These are phyloP conservation scores for Hypoxylon lienhwacheense DNA, from an alignment of 495 filamentous ascomycete genomes.

Conservation along the genomic window DNA sequence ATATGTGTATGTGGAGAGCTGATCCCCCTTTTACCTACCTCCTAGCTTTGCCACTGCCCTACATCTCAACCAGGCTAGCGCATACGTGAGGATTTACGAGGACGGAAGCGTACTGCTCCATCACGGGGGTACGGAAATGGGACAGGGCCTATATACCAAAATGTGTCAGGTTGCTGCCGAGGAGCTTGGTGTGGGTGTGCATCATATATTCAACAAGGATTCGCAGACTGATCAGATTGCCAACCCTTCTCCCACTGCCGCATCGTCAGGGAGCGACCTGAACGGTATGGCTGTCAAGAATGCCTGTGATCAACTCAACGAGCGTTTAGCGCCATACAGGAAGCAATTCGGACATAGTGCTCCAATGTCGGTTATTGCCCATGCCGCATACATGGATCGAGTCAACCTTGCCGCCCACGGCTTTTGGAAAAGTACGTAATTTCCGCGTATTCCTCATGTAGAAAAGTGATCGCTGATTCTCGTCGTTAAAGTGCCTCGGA, in stretches of 20 bases:
- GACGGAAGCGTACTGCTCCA: conserved; percentile 82
- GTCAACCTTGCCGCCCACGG: conserved; percentile 87
- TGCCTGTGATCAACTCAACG: conserved; percentile 78
- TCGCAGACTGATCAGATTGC: conserved; percentile 85
- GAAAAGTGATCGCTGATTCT: not conserved
- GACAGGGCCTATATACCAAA: conserved; percentile 86
- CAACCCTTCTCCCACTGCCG: conserved; percentile 82
- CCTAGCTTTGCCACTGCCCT: conserved; percentile 80
- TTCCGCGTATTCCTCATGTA: too few relatives aligned
- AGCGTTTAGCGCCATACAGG: conserved; percentile 74
- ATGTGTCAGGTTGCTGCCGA: conserved; percentile 88
- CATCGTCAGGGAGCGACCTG: conserved; percentile 80
- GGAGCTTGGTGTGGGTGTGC: conserved; percentile 69
- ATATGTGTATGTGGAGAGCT: not conserved
- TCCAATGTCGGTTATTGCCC: conserved; percentile 73
- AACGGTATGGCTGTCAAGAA: conserved; percentile 88
- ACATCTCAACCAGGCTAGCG: conserved; percentile 84
- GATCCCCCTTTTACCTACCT: conserved; percentile 59
- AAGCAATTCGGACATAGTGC: conserved; percentile 70
- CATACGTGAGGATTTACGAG: conserved; percentile 70
- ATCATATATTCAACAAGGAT: conserved; percentile 73
- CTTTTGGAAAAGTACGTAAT: conserved; percentile 65
- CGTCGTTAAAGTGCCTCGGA: conserved; percentile 59
- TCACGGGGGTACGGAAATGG: conserved; percentile 89
- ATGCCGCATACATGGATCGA: conserved; percentile 82